Percentiles rank a stretch among this genome's conserved stretches.
These are phyloP conservation scores for Metschnikowia rubicola DNA, from an alignment of 805 yeast genomes.

Conservation along the genomic window DNA sequence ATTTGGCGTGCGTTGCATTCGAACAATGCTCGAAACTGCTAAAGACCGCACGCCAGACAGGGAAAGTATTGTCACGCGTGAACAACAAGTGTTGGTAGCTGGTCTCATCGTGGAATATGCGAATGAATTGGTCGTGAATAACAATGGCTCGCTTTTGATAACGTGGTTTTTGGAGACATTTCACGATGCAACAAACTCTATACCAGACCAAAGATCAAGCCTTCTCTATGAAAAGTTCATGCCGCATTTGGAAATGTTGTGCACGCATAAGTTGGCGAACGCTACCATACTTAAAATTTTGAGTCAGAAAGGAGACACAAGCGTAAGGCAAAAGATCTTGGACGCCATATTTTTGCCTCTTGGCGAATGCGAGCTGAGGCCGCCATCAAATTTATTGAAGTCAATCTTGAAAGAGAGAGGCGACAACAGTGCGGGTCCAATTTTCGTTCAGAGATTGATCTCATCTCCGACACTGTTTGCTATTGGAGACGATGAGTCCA, in stretches of 20 bases:
- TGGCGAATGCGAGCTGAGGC: slow-evolving; percentile 21
- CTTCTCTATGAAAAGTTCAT: slow-evolving; percentile 61
- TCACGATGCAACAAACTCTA: slow-evolving; percentile 36
- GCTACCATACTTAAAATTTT: slow-evolving; percentile 76
- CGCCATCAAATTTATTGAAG: slow-evolving; percentile 48
- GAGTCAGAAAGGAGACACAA: slow-evolving; percentile 61
- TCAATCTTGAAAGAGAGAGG: slow-evolving; percentile 61
- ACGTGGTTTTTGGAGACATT: slow-evolving; percentile 92
- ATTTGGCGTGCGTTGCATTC: slow-evolving; percentile 91
- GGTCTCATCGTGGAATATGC: slow-evolving; percentile 75
- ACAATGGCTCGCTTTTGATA: slow-evolving; percentile 83
- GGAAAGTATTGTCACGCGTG: slow-evolving; percentile 36
- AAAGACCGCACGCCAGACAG: slow-evolving; percentile 36
- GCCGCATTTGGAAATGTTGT: slow-evolving; percentile 59
- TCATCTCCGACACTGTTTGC: slow-evolving; percentile 60
- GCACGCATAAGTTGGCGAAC: slow-evolving; percentile 82
- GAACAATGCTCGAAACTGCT: slow-evolving; percentile 87
- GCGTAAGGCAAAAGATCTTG: slow-evolving; percentile 60
- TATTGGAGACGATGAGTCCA: slow-evolving; percentile 18
- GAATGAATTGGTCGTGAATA: slow-evolving; percentile 73
- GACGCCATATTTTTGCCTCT: slow-evolving; percentile 61
- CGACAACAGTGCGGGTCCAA: slow-evolving; percentile 50
- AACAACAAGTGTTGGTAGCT: slow-evolving; percentile 69
- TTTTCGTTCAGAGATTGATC: slow-evolving; percentile 72
- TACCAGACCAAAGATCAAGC: slow-evolving; percentile 43